These are phyloP conservation scores for Clitopilus passeckerianus DNA, from an alignment of 768 basidiomycete species.

Conservation along the genomic window DNA sequence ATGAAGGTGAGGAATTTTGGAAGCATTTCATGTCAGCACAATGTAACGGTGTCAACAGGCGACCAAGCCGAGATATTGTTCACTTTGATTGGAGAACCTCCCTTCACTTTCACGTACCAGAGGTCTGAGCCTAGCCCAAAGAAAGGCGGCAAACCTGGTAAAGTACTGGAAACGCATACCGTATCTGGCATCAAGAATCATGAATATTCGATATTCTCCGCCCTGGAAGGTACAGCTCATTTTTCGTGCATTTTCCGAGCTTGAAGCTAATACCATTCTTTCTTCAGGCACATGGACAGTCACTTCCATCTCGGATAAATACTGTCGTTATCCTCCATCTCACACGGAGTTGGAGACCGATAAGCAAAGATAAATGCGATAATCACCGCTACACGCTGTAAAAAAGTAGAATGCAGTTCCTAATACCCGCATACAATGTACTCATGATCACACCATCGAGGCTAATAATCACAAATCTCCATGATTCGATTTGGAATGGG, in stretches of 20 bases:
- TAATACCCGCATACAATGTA: neutral
- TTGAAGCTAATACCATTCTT: conserved; percentile 3
- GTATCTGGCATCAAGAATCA: conserved; percentile 71
- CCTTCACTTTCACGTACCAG: conserved; percentile 95
- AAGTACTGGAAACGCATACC: conserved; percentile 89
- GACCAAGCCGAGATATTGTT: conserved; percentile 95
- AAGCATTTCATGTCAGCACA: neutral
- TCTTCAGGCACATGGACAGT: conserved; percentile 83
- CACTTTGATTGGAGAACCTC: conserved; percentile 84
- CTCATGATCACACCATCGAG: neutral
- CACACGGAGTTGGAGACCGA: conserved; percentile 45
- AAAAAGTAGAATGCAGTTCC: conserved; percentile 11
- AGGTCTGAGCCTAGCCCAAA: conserved; percentile 65
- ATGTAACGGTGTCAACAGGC: conserved; percentile 33
- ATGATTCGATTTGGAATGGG: too few species aligned
- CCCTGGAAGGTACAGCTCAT: conserved; percentile 67
- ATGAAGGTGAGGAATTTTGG: conserved; percentile 62
- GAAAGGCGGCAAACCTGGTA: conserved; percentile 67
- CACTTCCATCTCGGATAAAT: conserved; percentile 84
- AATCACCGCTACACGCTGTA: conserved; percentile 14
- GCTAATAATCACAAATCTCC: neutral
- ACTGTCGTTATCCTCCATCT: conserved; percentile 82
- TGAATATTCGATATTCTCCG: conserved; percentile 89
- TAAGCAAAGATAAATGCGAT: conserved; percentile 20
- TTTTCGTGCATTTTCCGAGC: neutral